phyloP scores from a whole-genome alignment of 352 stramenopile genomes.

The Aphanomyces astaci region DNA sequence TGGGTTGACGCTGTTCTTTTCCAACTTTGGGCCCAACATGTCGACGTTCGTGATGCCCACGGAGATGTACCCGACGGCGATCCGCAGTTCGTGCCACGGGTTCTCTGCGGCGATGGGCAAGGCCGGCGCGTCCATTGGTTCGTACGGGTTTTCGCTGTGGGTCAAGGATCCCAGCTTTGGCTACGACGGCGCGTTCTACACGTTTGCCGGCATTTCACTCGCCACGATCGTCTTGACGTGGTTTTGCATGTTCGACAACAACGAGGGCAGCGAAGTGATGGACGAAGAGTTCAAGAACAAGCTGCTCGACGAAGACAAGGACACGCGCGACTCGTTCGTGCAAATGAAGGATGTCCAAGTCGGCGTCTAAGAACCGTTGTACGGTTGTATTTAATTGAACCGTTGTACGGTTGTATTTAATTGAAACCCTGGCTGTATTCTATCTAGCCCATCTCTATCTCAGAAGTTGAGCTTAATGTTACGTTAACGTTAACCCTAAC shows the following conservation, averaged over 20 bases:
- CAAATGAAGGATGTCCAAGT: background rate
- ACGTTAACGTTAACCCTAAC: no score
- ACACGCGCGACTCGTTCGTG: background rate
- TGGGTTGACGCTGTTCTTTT: constrained; percentile 31
- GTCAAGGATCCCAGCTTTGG: constrained; percentile 6
- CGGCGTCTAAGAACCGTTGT: background rate
- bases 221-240: constrained; percentile 34
- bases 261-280: constrained; percentile 32
- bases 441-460: no score
- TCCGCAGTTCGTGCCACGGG: background rate
- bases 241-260: constrained; percentile 32
- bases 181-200: constrained; percentile 27
- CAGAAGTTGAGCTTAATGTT: no score
- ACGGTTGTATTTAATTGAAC: no score
- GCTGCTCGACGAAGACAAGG: constrained; percentile 11
- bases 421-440: no score
- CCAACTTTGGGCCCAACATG: constrained; percentile 38
- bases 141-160: constrained; percentile 5
- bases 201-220: constrained; percentile 15
- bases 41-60: constrained; percentile 84
- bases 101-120: constrained; percentile 60
- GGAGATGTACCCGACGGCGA: constrained; percentile 54
- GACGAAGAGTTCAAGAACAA: constrained; percentile 29
- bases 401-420: no score
- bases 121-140: constrained; percentile 21